Evolutionary conservation across 208 protist species (phyloP).

Genomic region (Phytomonas sp.): DNA sequence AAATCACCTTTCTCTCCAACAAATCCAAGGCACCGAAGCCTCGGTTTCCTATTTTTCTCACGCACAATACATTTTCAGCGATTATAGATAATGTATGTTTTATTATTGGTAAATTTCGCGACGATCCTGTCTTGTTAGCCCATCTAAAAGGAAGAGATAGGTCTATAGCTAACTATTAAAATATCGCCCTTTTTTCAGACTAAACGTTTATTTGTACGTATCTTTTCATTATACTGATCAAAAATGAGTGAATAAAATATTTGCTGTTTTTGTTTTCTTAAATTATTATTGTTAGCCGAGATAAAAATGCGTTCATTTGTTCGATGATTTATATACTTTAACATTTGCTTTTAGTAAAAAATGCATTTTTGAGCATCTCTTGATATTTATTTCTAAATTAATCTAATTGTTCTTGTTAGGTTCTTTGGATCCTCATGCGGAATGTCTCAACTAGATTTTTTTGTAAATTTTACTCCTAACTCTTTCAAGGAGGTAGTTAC

Average conservation of each 20-base stretch:
- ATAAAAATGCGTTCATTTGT: not conserved
- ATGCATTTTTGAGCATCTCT: not conserved
- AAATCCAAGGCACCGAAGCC: not conserved
- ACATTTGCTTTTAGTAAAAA: not conserved
- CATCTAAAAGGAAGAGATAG: slow-evolving; percentile 27
- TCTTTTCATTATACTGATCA: slow-evolving; percentile 4
- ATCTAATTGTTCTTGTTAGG: not conserved
- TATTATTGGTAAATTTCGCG: slow-evolving; percentile 45
- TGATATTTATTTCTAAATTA: not conserved
- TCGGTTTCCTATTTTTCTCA: slow-evolving; percentile 29
- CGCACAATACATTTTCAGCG: slow-evolving; percentile 15
- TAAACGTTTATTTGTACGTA: not conserved
- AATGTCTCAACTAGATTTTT: not conserved
- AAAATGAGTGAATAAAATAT: not conserved
- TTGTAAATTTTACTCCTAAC: not conserved
- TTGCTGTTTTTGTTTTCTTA: not conserved
- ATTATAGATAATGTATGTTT: slow-evolving; percentile 69
- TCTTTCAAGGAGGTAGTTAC: not conserved
- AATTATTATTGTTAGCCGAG: not conserved
- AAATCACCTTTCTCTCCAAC: not conserved
- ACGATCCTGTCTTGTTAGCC: slow-evolving; percentile 27
- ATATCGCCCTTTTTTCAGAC: not conserved
- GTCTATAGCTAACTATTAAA: slow-evolving; percentile 33
- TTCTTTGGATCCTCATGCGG: not conserved
- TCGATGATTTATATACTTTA: not conserved